A percentile compares a stretch with the other conserved stretches of the same genome.
Conservation (phyloP, 768 basidiomycete species). For the Termitomyces sp. region DNA sequence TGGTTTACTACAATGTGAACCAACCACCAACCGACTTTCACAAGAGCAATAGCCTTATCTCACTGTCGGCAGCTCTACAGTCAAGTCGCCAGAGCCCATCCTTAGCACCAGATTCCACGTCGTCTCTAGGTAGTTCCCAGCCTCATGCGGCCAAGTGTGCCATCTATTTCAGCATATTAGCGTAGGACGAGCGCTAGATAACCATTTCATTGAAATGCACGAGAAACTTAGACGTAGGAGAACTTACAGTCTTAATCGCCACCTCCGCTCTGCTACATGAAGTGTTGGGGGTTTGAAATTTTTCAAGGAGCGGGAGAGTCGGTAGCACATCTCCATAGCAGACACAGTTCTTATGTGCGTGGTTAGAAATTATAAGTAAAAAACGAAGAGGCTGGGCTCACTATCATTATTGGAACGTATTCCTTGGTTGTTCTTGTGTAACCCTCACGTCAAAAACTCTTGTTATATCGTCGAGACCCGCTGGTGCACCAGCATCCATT, state of each 20-base stretch:
- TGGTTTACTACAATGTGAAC: slow-evolving; percentile 48
- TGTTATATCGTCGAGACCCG: not conserved
- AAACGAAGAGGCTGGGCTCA: no score
- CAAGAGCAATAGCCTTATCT: slow-evolving; percentile 78
- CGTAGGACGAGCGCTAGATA: slow-evolving; percentile 28
- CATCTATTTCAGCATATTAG: slow-evolving; percentile 76
- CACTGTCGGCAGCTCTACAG: slow-evolving; percentile 87
- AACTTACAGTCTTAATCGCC: slow-evolving; percentile 37
- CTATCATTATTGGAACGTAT: no score
- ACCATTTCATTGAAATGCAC: not conserved
- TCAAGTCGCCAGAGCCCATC: slow-evolving; percentile 90
- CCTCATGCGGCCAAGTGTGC: slow-evolving; percentile 58
- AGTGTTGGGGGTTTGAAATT: no score
- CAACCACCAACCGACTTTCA: slow-evolving; percentile 85
- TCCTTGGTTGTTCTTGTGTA: no score
- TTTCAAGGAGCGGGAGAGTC: no score
- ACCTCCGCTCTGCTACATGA: slow-evolving; percentile 53
- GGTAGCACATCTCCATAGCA: no score
- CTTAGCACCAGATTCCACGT: slow-evolving; percentile 44
- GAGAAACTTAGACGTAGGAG: not conserved
- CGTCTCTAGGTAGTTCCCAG: slow-evolving; percentile 43
- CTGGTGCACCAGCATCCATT: not conserved
- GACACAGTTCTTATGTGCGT: no score
- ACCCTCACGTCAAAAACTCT: slow-evolving; percentile 5
- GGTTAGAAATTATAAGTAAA: no score